Evolutionary conservation across 192 early-diverging fungal genomes (phyloP).

Genomic region (Podila clonocystis): DNA sequence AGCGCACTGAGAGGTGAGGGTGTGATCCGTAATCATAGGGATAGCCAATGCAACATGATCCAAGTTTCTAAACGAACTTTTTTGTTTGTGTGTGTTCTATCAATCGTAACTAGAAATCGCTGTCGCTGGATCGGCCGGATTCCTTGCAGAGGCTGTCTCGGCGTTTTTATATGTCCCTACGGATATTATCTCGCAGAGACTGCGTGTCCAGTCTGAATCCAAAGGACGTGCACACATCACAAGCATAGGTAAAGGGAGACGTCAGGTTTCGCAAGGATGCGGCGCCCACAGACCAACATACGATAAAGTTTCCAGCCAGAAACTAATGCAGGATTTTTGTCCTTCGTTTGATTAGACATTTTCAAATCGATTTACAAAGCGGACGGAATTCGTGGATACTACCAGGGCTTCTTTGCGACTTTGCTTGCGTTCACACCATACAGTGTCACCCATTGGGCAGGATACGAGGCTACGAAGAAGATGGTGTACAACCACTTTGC

Average conservation of each 20-base stretch:
- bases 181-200: slow-evolving; percentile 44
- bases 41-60: neutral
- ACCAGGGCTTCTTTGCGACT: slow-evolving; percentile 43
- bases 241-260: slow-evolving; percentile 24
- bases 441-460: slow-evolving; percentile 42
- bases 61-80: neutral
- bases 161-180: slow-evolving; percentile 42
- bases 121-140: slow-evolving; percentile 46
- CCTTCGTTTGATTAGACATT: slow-evolving; percentile 11
- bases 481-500: slow-evolving; percentile 24
- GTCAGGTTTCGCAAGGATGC: neutral
- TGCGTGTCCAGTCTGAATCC: slow-evolving; percentile 44
- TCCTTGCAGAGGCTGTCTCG: slow-evolving; percentile 37
- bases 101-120: slow-evolving; percentile 23
- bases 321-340: neutral
- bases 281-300: neutral
- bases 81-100: neutral
- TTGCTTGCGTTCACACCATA: slow-evolving; percentile 33
- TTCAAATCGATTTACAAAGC: slow-evolving; percentile 46
- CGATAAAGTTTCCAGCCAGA: neutral
- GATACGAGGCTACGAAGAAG: slow-evolving; percentile 46
- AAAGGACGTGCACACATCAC: slow-evolving; percentile 32
- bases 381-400: slow-evolving; percentile 42
- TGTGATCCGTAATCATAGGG: neutral
- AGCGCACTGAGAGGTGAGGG: slow-evolving; percentile 38